Conservation (phyloP, 768 basidiomycete species). For the Coprinopsis strossmayeri region DNA sequence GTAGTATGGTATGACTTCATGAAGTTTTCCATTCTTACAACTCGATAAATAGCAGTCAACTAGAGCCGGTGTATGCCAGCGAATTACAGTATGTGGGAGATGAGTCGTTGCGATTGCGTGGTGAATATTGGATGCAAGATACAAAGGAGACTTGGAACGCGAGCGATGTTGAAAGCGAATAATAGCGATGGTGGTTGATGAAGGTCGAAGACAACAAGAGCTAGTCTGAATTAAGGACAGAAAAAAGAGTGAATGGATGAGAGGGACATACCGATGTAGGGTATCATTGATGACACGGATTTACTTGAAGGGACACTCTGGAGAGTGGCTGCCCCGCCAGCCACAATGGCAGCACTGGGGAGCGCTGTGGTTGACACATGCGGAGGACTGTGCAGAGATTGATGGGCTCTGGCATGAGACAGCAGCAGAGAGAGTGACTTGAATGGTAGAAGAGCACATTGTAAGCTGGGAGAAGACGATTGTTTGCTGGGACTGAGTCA, state of each 20-base stretch:
- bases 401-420: constrained; percentile 16
- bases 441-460: constrained; percentile 12
- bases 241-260: constrained; percentile 4
- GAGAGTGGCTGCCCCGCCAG: constrained; percentile 54
- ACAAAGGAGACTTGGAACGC: not conserved
- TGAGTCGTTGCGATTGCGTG: not conserved
- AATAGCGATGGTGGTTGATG: constrained; percentile 13
- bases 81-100: too few species aligned
- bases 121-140: not conserved
- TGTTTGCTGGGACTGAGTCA: constrained; percentile 16
- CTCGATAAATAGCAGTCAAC: constrained; percentile 12
- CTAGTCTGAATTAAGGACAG: too few species aligned
- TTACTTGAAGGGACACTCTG: constrained; percentile 62
- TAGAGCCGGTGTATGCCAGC: constrained; percentile 3
- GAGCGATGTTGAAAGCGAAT: not conserved
- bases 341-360: constrained; percentile 79
- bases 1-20: constrained; percentile 33
- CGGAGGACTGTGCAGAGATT: constrained; percentile 15
- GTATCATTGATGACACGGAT: constrained; percentile 8
- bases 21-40: constrained; percentile 24
- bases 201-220: too few species aligned
- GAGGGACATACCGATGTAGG: constrained; percentile 5
- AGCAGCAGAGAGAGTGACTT: constrained; percentile 15
- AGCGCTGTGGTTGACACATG: constrained; percentile 44
- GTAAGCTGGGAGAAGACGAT: constrained; percentile 14